A percentile compares a stretch with the other conserved stretches of the same genome.
These are phyloP conservation scores for Arctium minus DNA, from an alignment of 129 eudicot genomes.

Conservation along the genomic window DNA sequence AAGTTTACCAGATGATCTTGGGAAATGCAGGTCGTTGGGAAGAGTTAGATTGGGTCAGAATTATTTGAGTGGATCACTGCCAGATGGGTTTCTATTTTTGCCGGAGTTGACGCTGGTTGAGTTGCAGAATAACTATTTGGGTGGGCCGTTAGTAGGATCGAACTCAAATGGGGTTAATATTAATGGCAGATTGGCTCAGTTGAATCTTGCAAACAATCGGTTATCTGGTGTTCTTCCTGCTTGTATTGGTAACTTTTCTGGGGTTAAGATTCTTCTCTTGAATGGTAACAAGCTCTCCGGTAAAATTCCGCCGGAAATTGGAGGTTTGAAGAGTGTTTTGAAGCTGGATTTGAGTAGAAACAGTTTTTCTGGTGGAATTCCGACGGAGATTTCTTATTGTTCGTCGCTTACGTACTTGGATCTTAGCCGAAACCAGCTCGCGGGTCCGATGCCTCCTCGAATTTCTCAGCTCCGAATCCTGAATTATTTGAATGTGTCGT, in stretches of 20 bases:
- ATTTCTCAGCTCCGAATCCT: slow-evolving; percentile 53
- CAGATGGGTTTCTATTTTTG: slow-evolving; percentile 54
- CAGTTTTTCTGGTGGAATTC: slow-evolving; percentile 50
- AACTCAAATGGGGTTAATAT: slow-evolving; percentile 1
- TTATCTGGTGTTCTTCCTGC: slow-evolving; percentile 50
- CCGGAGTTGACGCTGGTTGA: slow-evolving; percentile 58
- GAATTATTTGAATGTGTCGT: slow-evolving; percentile 62
- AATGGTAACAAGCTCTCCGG: slow-evolving; percentile 56
- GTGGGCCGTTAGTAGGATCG: slow-evolving; percentile 40
- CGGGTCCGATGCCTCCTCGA: slow-evolving; percentile 56
- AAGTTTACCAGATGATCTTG: slow-evolving; percentile 56
- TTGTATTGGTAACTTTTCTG: slow-evolving; percentile 52
- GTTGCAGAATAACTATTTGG: slow-evolving; percentile 55
- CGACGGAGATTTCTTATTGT: slow-evolving; percentile 46
- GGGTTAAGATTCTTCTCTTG: slow-evolving; percentile 52
- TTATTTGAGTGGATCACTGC: slow-evolving; percentile 60
- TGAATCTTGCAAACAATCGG: slow-evolving; percentile 60
- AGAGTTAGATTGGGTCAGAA: slow-evolving; percentile 69
- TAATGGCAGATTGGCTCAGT: slow-evolving; percentile 32
- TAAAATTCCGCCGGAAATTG: slow-evolving; percentile 44
- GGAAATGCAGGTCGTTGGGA: slow-evolving; percentile 42
- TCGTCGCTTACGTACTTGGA: slow-evolving; percentile 49
- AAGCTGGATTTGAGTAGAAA: slow-evolving; percentile 62
- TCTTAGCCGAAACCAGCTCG: slow-evolving; percentile 55
- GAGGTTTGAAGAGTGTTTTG: slow-evolving; percentile 45